Evolutionary conservation across 2,329 filamentous ascomycete species (phyloP).

Genomic region (Penicillium sp.): DNA sequence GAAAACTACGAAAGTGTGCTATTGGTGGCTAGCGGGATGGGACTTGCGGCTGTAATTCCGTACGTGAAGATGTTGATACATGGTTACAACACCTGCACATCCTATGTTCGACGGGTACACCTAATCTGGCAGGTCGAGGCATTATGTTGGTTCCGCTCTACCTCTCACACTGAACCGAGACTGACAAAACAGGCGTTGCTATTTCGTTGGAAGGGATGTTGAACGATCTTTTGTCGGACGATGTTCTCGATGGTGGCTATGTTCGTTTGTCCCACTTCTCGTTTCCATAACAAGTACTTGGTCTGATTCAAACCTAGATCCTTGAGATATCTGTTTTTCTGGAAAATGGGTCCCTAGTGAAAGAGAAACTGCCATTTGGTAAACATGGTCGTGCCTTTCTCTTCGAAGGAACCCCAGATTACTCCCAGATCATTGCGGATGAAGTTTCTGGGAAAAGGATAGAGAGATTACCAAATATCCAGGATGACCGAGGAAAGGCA

Average conservation of each 20-base stretch:
- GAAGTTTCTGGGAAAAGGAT: constrained; percentile 25
- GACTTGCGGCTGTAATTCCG: constrained; percentile 32
- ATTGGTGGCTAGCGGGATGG: constrained; percentile 33
- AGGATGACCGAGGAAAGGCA: constrained; percentile 19
- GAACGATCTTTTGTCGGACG: constrained; percentile 25
- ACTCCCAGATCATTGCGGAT: constrained; percentile 18
- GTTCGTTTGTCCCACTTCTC: constrained; percentile 13
- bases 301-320: neutral
- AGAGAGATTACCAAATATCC: constrained; percentile 17
- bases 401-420: constrained; percentile 22
- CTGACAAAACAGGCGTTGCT: constrained; percentile 17
- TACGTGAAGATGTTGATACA: constrained; percentile 40
- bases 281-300: neutral
- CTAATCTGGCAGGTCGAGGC: constrained; percentile 35
- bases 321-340: neutral
- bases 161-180: neutral
- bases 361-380: constrained; percentile 16
- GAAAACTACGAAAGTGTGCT: constrained; percentile 34
- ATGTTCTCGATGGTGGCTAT: constrained; percentile 28
- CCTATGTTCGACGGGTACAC: constrained; percentile 30
- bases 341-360: neutral
- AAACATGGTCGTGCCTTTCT: constrained; percentile 22
- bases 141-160: constrained; percentile 16
- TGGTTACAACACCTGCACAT: constrained; percentile 32
- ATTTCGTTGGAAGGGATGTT: constrained; percentile 14